A percentile compares a stretch with the other conserved stretches of the same genome.
These are phyloP conservation scores for Ceratocystis albifundus DNA, from an alignment of 2,329 filamentous ascomycete species.

Conservation along the genomic window DNA sequence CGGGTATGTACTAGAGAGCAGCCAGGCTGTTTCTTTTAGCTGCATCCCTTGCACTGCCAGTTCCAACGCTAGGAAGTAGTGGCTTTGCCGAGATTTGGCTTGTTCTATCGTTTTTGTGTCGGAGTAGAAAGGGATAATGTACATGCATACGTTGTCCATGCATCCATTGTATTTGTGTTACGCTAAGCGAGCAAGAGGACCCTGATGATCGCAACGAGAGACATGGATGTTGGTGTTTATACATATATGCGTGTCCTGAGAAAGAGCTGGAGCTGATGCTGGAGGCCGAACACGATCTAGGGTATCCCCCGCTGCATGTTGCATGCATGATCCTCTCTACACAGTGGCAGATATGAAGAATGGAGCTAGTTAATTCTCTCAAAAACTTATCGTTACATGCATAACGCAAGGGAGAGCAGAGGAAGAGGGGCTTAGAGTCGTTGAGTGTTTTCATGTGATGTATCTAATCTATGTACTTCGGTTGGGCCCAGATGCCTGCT, in stretches of 20 bases:
- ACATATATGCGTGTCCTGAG: not conserved
- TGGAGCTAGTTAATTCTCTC: not conserved
- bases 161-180: constrained; percentile 3
- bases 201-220: not conserved
- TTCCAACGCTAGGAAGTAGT: not conserved
- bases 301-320: not conserved
- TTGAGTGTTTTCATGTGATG: too few species aligned
- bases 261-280: not conserved
- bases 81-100: not conserved
- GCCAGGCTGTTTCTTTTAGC: too few species aligned
- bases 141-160: not conserved
- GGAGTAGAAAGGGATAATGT: not conserved
- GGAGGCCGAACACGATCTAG: too few species aligned
- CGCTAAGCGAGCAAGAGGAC: not conserved
- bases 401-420: not conserved
- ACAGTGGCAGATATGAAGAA: not conserved
- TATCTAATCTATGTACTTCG: too few species aligned
- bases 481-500: too few species aligned
- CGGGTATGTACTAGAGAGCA: too few species aligned
- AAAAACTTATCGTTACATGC: not conserved
- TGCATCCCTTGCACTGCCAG: too few species aligned
- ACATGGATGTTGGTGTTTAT: not conserved
- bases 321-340: not conserved
- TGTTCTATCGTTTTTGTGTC: not conserved
- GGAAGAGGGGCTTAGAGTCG: too few species aligned